These are phyloP conservation scores for Corylus heterophylla DNA, from an alignment of 306 rosid species.

Conservation along the genomic window DNA sequence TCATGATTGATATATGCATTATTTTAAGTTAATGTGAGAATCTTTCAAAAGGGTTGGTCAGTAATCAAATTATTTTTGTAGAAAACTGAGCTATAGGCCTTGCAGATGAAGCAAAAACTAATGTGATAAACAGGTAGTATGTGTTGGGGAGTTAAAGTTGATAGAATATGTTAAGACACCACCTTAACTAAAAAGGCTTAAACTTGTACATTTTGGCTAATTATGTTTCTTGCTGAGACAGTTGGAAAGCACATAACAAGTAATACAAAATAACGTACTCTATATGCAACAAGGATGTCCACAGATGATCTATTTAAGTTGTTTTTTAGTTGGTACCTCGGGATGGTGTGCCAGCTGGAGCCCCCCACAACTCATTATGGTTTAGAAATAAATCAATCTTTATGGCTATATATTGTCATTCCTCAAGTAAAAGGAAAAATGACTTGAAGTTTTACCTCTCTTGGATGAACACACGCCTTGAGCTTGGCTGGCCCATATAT, in stretches of 20 bases:
- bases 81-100: background rate
- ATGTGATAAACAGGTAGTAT: background rate
- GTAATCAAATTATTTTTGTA: background rate
- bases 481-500: conserved; percentile 26
- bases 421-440: conserved; percentile 27
- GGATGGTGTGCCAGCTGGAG: conserved; percentile 24
- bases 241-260: conserved; percentile 22
- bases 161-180: background rate
- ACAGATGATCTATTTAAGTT: conserved; percentile 34
- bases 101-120: background rate
- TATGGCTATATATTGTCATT: conserved; percentile 21
- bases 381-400: conserved; percentile 28
- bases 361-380: conserved; percentile 26
- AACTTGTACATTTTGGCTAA: background rate
- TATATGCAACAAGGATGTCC: conserved; percentile 23
- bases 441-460: conserved; percentile 39
- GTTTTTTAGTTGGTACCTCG: conserved; percentile 39
- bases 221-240: conserved; percentile 25
- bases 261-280: conserved; percentile 26
- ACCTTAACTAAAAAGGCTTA: background rate
- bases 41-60: background rate
- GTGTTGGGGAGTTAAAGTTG: background rate
- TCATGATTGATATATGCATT: background rate
- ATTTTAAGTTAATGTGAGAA: background rate
- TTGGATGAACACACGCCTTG: conserved; percentile 27